phyloP scores from a whole-genome alignment of 108 stramenopile species.

The Stephanodiscus triporus region DNA sequence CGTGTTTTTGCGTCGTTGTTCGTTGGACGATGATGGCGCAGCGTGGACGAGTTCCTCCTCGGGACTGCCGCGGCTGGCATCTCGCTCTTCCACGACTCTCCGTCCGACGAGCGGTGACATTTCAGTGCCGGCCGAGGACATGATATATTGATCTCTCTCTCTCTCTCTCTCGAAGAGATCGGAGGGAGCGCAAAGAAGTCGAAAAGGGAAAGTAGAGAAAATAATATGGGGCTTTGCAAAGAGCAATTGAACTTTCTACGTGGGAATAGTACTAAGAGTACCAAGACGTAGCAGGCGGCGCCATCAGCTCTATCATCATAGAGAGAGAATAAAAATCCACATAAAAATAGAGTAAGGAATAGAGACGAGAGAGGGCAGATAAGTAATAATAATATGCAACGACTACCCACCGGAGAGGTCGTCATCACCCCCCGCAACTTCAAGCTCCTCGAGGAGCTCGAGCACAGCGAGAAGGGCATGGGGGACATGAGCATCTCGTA shows the following conservation, averaged over 20 bases:
- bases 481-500: conserved; percentile 94
- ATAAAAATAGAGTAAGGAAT: no score
- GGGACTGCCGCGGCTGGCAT: neutral
- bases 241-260: no score
- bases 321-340: no score
- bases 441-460: conserved; percentile 98
- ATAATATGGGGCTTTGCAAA: no score
- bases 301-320: no score
- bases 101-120: neutral
- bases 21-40: neutral
- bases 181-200: no score
- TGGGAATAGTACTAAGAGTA: no score
- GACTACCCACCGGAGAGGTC: conserved; percentile 78
- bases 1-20: neutral
- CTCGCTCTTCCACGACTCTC: neutral
- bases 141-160: neutral
- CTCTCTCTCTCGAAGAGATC: no score
- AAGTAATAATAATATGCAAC: no score
- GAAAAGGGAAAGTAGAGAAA: no score
- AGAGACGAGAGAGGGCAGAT: no score
- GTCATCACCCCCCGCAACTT: conserved; percentile 98
- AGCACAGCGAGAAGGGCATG: conserved; percentile 90
- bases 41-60: neutral
- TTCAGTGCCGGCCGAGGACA: neutral
- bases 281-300: no score